These are phyloP conservation scores for Diaporthe sp. DNA, from an alignment of 2,329 filamentous ascomycete species.

Conservation along the genomic window DNA sequence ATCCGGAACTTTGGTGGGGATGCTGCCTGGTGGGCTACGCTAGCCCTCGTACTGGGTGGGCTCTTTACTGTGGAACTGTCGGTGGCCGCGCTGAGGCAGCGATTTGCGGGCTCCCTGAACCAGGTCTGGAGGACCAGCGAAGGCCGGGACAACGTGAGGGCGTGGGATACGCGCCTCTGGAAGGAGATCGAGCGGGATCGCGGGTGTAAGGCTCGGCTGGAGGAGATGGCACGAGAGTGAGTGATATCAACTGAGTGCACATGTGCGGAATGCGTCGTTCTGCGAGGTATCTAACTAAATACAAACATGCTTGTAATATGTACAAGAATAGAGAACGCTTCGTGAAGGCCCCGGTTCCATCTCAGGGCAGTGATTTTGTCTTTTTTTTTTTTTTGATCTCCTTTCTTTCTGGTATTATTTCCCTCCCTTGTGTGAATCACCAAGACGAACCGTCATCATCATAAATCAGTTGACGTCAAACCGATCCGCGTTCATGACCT, in stretches of 20 bases:
- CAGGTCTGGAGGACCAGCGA: constrained; percentile 14
- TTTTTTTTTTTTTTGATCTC: background rate
- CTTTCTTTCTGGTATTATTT: background rate
- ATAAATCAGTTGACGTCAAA: constrained; percentile 63
- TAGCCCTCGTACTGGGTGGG: constrained; percentile 73
- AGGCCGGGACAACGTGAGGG: constrained; percentile 52
- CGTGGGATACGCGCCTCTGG: constrained; percentile 69
- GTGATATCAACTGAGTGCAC: background rate
- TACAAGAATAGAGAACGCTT: constrained; percentile 21
- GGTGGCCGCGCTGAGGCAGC: constrained; percentile 63
- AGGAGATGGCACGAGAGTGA: constrained; percentile 13
- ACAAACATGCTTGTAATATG: constrained; percentile 23
- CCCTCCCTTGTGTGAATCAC: background rate
- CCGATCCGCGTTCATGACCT: constrained; percentile 81
- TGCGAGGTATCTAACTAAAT: constrained; percentile 17
- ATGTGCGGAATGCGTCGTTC: background rate
- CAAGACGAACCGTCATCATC: background rate
- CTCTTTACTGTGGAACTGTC: constrained; percentile 76
- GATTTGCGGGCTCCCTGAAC: constrained; percentile 35
- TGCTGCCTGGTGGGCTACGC: constrained; percentile 79
- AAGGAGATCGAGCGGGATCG: constrained; percentile 70
- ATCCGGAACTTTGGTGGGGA: constrained; percentile 77
- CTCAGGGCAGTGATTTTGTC: background rate
- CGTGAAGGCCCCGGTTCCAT: background rate
- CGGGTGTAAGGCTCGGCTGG: background rate